Evolutionary conservation across 352 stramenopile genomes (phyloP).

Genomic region (Phytophthora uliginosa): DNA sequence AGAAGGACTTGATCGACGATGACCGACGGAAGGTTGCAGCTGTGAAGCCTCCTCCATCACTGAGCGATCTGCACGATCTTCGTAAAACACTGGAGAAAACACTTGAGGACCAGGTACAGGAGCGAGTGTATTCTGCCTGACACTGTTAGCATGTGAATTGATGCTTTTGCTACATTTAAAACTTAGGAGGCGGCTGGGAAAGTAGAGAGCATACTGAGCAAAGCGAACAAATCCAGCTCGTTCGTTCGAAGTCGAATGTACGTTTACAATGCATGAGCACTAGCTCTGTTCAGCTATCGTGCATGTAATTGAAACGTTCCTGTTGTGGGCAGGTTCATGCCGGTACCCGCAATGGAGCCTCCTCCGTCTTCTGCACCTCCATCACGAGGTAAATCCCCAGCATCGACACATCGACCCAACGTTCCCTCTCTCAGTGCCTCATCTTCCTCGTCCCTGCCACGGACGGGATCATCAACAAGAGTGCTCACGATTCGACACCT

Average conservation of each 20-base stretch:
- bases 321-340: constrained; percentile 17
- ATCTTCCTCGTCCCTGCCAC: constrained; percentile 22
- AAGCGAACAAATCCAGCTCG: constrained; percentile 28
- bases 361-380: not conserved
- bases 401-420: not conserved
- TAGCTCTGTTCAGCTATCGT: not conserved
- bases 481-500: constrained; percentile 78
- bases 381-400: constrained; percentile 12
- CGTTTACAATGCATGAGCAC: not conserved
- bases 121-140: not conserved
- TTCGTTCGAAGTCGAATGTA: constrained; percentile 39
- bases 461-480: constrained; percentile 38
- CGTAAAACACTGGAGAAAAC: constrained; percentile 68
- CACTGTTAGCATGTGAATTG: not conserved
- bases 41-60: constrained; percentile 51
- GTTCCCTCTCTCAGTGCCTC: constrained; percentile 8
- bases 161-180: not conserved
- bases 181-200: constrained; percentile 43
- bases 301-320: not conserved
- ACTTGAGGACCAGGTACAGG: constrained; percentile 62
- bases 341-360: constrained; percentile 20
- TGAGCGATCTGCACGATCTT: constrained; percentile 76
- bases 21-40: constrained; percentile 59
- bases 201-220: constrained; percentile 55
- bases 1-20: constrained; percentile 85